These are phyloP conservation scores for Aspergillus haitiensis DNA, from an alignment of 495 filamentous ascomycete species.

Conservation along the genomic window DNA sequence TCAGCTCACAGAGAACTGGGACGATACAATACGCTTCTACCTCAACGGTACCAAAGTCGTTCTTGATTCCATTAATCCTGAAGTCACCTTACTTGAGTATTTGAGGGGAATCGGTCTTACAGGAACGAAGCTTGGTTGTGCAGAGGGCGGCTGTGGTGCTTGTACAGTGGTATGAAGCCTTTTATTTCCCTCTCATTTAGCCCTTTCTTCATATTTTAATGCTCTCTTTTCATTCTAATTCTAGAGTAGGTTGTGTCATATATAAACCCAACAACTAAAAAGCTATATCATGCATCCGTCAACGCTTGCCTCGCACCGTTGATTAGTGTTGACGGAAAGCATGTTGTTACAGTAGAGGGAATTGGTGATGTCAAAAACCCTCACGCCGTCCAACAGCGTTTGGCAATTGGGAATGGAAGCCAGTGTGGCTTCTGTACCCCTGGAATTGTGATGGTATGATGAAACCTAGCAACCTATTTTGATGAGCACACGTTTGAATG, in stretches of 20 bases:
- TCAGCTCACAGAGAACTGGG: slow-evolving; percentile 63
- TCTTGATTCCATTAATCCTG: slow-evolving; percentile 81
- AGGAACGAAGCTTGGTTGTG: slow-evolving; percentile 73
- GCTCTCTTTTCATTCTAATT: slow-evolving; percentile 2
- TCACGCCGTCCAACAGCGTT: slow-evolving; percentile 88
- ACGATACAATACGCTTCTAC: slow-evolving; percentile 77
- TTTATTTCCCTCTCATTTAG: neutral
- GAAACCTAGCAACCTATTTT: too few species aligned
- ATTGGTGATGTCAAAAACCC: slow-evolving; percentile 86
- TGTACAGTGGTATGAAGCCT: slow-evolving; percentile 74
- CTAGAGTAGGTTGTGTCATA: slow-evolving; percentile 72
- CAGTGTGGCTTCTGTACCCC: slow-evolving; percentile 91
- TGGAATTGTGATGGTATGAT: slow-evolving; percentile 93
- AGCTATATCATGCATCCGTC: slow-evolving; percentile 87
- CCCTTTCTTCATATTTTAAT: neutral
- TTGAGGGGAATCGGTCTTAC: slow-evolving; percentile 87
- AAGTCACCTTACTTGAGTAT: slow-evolving; percentile 91
- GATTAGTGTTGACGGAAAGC: slow-evolving; percentile 92
- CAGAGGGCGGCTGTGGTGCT: slow-evolving; percentile 94
- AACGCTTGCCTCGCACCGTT: slow-evolving; percentile 95
- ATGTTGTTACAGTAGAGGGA: slow-evolving; percentile 98
- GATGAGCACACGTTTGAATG: neutral
- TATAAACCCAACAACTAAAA: slow-evolving; percentile 83
- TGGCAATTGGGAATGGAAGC: slow-evolving; percentile 70
- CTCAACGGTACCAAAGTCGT: slow-evolving; percentile 92